phyloP scores from a whole-genome alignment of 495 filamentous ascomycete species.

The Bacidia rubella region DNA sequence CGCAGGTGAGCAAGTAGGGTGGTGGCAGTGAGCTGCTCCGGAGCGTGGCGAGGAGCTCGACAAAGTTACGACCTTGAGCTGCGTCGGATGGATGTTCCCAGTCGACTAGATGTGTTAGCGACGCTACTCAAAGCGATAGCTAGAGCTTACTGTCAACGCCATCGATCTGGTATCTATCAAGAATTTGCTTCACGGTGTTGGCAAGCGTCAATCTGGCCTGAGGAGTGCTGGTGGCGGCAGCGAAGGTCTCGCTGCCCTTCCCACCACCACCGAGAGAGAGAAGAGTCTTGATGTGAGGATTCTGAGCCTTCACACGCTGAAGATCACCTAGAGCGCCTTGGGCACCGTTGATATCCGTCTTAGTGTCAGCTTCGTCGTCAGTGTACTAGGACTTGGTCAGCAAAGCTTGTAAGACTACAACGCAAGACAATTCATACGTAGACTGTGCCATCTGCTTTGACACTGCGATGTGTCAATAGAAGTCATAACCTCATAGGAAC shows the following conservation, averaged over 20 bases:
- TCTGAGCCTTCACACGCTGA: conserved; percentile 56
- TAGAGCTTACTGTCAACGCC: conserved; percentile 70
- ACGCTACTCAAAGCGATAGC: neutral
- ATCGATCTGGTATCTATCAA: conserved; percentile 65
- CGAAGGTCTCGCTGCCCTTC: conserved; percentile 52
- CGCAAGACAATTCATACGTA: conserved; percentile 40
- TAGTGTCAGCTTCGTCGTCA: conserved; percentile 73
- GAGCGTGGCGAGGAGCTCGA: conserved; percentile 54
- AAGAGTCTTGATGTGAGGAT: conserved; percentile 64
- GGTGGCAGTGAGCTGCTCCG: conserved; percentile 61
- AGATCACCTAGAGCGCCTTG: conserved; percentile 69
- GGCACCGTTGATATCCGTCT: conserved; percentile 65
- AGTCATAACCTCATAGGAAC: conserved; percentile 8
- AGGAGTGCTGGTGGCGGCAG: conserved; percentile 51
- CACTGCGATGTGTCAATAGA: conserved; percentile 27
- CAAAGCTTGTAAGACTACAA: conserved; percentile 2
- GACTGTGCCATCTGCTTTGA: conserved; percentile 65
- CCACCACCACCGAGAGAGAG: conserved; percentile 81
- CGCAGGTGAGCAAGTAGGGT: conserved; percentile 63
- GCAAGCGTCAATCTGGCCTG: conserved; percentile 56
- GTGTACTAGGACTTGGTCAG: conserved; percentile 44
- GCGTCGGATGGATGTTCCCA: conserved; percentile 74
- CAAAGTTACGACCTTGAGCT: conserved; percentile 58
- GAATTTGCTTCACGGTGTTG: conserved; percentile 52
- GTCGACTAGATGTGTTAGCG: conserved; percentile 45